A percentile compares a stretch with the other conserved stretches of the same genome.
Conservation (phyloP, 2,329 filamentous ascomycete genomes). For the Talaromyces islandicus region DNA sequence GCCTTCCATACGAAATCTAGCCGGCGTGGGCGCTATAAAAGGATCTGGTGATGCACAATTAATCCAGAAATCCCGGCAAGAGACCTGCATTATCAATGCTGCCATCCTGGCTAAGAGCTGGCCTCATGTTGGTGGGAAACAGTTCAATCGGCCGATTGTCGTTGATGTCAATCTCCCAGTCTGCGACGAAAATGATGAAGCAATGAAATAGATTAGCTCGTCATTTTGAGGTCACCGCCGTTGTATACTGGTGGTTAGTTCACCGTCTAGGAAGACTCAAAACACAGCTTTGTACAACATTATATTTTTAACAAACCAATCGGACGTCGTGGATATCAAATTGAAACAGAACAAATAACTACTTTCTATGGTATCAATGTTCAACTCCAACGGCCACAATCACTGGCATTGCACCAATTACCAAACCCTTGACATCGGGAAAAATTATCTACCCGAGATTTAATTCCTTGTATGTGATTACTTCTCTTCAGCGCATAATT, state of each 20-base stretch:
- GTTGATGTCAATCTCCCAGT: slow-evolving; percentile 70
- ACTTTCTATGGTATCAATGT: neutral
- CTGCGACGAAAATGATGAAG: slow-evolving; percentile 29
- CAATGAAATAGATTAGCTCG: neutral
- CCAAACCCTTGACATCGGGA: neutral
- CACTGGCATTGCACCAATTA: neutral
- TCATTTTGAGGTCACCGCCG: neutral
- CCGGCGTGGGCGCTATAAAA: neutral
- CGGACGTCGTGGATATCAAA: neutral
- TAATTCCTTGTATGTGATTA: neutral
- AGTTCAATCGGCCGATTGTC: slow-evolving; percentile 74
- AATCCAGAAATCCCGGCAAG: slow-evolving; percentile 24
- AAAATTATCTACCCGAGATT: neutral
- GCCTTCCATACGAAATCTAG: slow-evolving; percentile 26
- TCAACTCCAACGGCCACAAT: neutral
- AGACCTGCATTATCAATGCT: slow-evolving; percentile 77
- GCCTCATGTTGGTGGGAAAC: slow-evolving; percentile 56
- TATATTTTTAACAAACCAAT: neutral
- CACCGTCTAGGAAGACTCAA: neutral
- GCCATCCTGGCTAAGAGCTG: slow-evolving; percentile 65
- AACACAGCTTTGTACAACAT: neutral
- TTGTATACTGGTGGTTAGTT: neutral
- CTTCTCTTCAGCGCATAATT: neutral
- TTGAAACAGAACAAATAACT: neutral
- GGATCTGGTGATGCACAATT: slow-evolving; percentile 4